Evolutionary conservation across 2,329 filamentous ascomycete genomes (phyloP), one percentile per base, ranked within the genome.

Genomic region (Teratosphaeria viscida): DNA sequence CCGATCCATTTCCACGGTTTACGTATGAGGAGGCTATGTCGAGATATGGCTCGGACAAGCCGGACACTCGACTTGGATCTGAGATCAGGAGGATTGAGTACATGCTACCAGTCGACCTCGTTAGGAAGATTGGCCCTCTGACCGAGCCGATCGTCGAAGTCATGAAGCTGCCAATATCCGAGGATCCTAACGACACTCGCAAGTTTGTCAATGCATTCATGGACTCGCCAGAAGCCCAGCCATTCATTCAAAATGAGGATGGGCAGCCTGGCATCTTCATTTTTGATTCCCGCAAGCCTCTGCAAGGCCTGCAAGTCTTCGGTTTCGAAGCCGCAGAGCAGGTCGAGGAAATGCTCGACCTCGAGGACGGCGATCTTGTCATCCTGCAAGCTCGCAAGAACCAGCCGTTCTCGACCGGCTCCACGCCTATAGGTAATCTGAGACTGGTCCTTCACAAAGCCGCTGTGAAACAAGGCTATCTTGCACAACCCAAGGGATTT

Each of bases 21-120:
- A 81, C 83, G 1, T 99, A 97, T 69, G 73, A 87, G 35, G 79
- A 88, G 47, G 88, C 87, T 19, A 97, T 99, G 86, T 76, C 81
- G 1, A 78, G 76, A 2, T 95, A 92, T 68, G 94, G 94, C 11
- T 88, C 85, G 4, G 94, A 99, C 74, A 99, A 99, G 73, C 94
- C 94, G 3, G 94, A 99, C 70, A 76, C 92, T 10, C 84, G 94
- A 19, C 87, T 92, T 43, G 82, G 83, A 1, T 85, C 85, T 29
- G 76, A 82, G 68, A 86, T 89, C 71, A 78, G 76, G 57, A 78
- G 78, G 0, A 78, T 96, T 47, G 84, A 87, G 23, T 75, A 86
- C 62, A 73, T 87, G 59, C 76, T 88, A 4, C 81, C 84, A 7
- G 69, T 75, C 6, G 80, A 87, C 60, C 86, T 96, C 12, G 79